These are phyloP conservation scores for Erythrophleum fordii DNA, from an alignment of 306 rosid genomes.

Conservation along the genomic window DNA sequence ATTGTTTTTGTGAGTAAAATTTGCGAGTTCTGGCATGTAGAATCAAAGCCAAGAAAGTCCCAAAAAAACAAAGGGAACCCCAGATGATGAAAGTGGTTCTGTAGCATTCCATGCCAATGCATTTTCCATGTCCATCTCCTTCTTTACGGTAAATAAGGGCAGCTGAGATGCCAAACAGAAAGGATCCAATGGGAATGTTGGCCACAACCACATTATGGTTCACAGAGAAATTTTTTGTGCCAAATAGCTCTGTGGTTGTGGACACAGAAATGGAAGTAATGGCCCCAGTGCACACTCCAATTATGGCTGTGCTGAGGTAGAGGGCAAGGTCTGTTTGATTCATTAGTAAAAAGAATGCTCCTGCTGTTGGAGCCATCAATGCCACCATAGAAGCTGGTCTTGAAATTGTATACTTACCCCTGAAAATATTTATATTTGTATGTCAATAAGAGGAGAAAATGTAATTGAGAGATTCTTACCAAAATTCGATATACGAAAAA, in stretches of 20 bases:
- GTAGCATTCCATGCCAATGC: constrained; percentile 80
- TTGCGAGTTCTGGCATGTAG: constrained; percentile 63
- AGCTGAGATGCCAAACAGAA: constrained; percentile 64
- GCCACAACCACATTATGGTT: constrained; percentile 78
- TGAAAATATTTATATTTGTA: constrained; percentile 23
- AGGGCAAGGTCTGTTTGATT: constrained; percentile 46
- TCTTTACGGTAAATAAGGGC: constrained; percentile 56
- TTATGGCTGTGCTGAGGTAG: constrained; percentile 58
- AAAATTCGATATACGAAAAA: too few relatives aligned
- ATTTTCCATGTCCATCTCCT: constrained; percentile 51
- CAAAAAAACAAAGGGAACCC: constrained; percentile 68
- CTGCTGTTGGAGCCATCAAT: constrained; percentile 59
- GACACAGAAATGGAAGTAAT: constrained; percentile 74
- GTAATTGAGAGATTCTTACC: not conserved
- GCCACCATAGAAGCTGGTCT: constrained; percentile 56
- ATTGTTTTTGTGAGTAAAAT: constrained; percentile 51
- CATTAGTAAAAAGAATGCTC: constrained; percentile 63
- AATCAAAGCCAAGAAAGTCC: constrained; percentile 59
- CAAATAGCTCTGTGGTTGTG: constrained; percentile 68
- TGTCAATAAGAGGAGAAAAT: not conserved
- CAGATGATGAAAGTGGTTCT: constrained; percentile 62
- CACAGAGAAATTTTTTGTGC: constrained; percentile 66
- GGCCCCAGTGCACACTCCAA: constrained; percentile 80
- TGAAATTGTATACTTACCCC: constrained; percentile 54
- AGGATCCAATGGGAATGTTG: constrained; percentile 78